A percentile compares a stretch with the other conserved stretches of the same genome.
These are phyloP conservation scores for Spathaspora girioi DNA, from an alignment of 805 yeast species.

Conservation along the genomic window DNA sequence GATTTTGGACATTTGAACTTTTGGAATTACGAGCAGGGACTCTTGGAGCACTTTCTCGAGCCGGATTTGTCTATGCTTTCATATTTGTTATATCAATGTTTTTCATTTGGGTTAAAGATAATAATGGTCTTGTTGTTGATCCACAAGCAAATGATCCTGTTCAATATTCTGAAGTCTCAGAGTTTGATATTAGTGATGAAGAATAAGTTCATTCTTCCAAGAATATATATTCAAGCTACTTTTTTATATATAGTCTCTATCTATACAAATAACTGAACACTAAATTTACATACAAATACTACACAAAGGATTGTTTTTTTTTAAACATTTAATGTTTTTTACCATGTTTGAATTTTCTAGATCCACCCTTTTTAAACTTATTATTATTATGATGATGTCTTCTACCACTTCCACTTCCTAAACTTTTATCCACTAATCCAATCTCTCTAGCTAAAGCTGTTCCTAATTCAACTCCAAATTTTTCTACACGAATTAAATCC, in stretches of 20 bases:
- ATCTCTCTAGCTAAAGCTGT: conserved; percentile 66
- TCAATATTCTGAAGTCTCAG: conserved; percentile 12
- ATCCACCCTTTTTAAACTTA: conserved; percentile 5
- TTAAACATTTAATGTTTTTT: background rate
- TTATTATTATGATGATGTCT: conserved; percentile 2
- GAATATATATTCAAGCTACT: too few relatives aligned
- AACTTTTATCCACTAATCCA: conserved; percentile 45
- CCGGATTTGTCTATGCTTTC: background rate
- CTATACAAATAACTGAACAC: background rate
- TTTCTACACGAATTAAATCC: conserved; percentile 68
- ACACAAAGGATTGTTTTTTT: background rate
- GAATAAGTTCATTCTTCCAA: conserved; percentile 3
- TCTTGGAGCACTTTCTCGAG: background rate
- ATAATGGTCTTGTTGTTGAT: conserved; percentile 25
- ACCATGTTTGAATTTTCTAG: background rate
- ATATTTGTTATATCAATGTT: conserved; percentile 14
- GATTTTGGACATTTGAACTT: background rate
- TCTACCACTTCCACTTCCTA: conserved; percentile 17
- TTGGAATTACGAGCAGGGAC: background rate
- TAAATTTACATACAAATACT: background rate
- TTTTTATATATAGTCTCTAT: background rate
- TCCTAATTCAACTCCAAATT: conserved; percentile 75
- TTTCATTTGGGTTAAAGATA: conserved; percentile 27
- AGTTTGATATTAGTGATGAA: conserved; percentile 16
- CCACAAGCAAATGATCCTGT: conserved; percentile 10